Evolutionary conservation across 2,329 filamentous ascomycete species (phyloP), one percentile per base, ranked within the genome.

Genomic region (Aspergillus sp.): DNA sequence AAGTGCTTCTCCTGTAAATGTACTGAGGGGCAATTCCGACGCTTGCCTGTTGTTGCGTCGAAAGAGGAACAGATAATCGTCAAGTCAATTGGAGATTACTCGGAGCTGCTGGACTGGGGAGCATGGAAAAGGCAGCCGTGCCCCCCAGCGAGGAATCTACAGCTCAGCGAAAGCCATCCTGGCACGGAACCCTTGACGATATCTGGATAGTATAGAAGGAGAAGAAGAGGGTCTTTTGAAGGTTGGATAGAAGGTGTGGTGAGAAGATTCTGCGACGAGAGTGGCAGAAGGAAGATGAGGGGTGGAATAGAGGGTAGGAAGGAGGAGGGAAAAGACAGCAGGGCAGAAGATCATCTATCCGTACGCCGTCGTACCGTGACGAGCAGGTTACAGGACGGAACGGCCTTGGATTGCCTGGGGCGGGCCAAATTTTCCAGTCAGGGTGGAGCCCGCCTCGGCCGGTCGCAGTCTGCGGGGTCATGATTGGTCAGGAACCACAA

Each of bases 31-130:
- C 85, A 88, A 87, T 88, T 89, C 85, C 84, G 87, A 90, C 87
- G 73, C 71, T 69, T 57, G 53, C 17, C 17, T 55, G 63, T 56
- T 66, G 66, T 66, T 69, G 74, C 76, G 78, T 78, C 79, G 76
- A 80, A 81, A 81, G 78, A 80, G 79, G 63, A 73, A 84, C 87
- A 79, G 76, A 83, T 82, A 59, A 81, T 79, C 77, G 78, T 80
- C 78, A 74, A 78, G 76, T 79, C 72, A 72, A 81, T 61, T 63
- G 63, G 77, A 80, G 80, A 83, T 86, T 36, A 84, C 84, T 92
- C 89, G 87, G 89, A 89, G 89, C 90, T 92, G 89, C 87, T 87
- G 89, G 89, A 91, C 91, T 92, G 86, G 88, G 85, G 85, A 85
- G 86, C 85, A 84, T 73, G 80, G 79, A 75, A 75, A 66, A 62